Base-by-base conservation (phyloP, 129 eudicot species). In the Heracleum sosnowskyi region DNA sequence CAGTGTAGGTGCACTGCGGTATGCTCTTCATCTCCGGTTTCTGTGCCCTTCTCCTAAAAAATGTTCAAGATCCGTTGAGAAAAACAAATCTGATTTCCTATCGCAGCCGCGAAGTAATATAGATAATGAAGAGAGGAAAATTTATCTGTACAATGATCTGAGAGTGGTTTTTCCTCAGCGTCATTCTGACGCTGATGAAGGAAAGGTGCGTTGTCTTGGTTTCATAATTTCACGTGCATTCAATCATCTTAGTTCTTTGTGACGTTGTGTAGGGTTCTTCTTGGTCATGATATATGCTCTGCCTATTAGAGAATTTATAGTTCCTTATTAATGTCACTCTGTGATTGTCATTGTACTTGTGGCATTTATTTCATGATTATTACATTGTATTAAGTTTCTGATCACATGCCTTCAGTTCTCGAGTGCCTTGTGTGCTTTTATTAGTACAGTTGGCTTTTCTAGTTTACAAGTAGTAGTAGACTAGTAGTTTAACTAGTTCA, bases 81-180 rank as follows among this genome's bases (percentile, higher is more conserved):
- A 85, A 79, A 81, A 66, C 51, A 78, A 74, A 69, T 78, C 87
- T 2, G 83, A 85, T 76, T 73, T 83, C 63, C 29, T 75, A 4
- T 79, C 88, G n/a, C 55, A 71, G 53, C 74, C 84, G 33, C 81
- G 46, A 79, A 78, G 55, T 34, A 79, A 70, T 79, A 63, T 71
- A 75, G 86, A 79, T 71, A 68, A 26, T 36, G 71, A 77, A 73
- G 89, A 84, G 37, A 80, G 88, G 24, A 85, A 82, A 60, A 84
- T 89, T 75, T 91, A 89, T 78, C 80, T 91, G 73, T 85, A 89
- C 79, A 89, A 86, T 74, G 93, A 91, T 85, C 78, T 91, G 73
- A 89, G 87, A 62, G 93, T 91, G 84, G 97, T 91, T 78, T 91
- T 91, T 79, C 97, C 97, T 80, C 97, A 91, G 62, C 97, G 97